These are phyloP conservation scores for Pyrenophora seminiperda DNA, from an alignment of 2,329 filamentous ascomycete species.

Conservation along the genomic window DNA sequence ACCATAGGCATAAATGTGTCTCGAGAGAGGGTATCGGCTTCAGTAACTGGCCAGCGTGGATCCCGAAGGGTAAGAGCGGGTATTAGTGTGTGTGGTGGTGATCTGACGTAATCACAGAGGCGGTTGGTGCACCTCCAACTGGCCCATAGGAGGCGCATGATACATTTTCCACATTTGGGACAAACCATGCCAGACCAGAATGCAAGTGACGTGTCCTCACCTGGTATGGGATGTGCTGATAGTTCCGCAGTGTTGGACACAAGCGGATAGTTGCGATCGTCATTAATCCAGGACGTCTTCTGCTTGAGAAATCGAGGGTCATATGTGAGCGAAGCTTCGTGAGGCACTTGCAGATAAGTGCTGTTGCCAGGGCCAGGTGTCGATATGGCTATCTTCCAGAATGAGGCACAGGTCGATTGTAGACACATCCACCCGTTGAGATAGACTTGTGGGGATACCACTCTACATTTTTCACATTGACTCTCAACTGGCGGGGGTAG, in stretches of 20 bases:
- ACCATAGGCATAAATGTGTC: slow-evolving; percentile 41
- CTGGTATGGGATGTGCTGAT: slow-evolving; percentile 45
- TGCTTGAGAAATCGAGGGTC: slow-evolving; percentile 62
- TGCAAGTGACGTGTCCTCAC: slow-evolving; percentile 56
- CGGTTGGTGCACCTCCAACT: slow-evolving; percentile 65
- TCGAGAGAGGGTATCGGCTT: slow-evolving; percentile 39
- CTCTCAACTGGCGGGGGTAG: slow-evolving; percentile 40
- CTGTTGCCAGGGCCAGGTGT: slow-evolving; percentile 13
- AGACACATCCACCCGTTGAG: slow-evolving; percentile 64
- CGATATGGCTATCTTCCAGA: slow-evolving; percentile 56
- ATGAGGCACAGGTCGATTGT: slow-evolving; percentile 55
- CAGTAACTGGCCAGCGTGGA: slow-evolving; percentile 43
- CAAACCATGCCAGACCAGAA: slow-evolving; percentile 71
- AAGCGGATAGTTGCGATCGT: slow-evolving; percentile 47
- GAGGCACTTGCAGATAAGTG: slow-evolving; percentile 33
- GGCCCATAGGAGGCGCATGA: slow-evolving; percentile 63
- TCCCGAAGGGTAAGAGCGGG: slow-evolving; percentile 39
- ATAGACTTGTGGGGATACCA: slow-evolving; percentile 48
- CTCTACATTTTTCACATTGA: slow-evolving; percentile 45
- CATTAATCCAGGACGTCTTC: slow-evolving; percentile 53
- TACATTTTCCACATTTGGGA: slow-evolving; percentile 66
- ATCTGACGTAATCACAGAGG: slow-evolving; percentile 56
- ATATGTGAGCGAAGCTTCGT: slow-evolving; percentile 55
- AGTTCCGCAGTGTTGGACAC: slow-evolving; percentile 27
- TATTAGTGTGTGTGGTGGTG: slow-evolving; percentile 38